Conservation (phyloP, 192 early-diverging fungal genomes). For the Gonapodya prolifera region DNA sequence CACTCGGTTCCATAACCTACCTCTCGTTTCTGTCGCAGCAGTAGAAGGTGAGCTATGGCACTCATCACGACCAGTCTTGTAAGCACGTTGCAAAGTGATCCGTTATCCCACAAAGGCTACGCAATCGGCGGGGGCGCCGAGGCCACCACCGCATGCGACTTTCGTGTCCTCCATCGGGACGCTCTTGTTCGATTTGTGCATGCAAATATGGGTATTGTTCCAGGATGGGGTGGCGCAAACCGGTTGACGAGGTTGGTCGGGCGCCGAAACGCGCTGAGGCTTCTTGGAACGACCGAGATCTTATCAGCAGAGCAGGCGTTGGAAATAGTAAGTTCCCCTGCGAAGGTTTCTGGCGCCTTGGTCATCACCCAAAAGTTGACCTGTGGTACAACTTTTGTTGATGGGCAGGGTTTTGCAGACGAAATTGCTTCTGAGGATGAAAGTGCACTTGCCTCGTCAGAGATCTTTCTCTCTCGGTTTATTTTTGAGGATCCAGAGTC, state of each 20-base stretch:
- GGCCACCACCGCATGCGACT: conserved; percentile 43
- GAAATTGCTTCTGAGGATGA: too few relatives aligned
- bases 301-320: conserved; percentile 20
- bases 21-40: conserved; percentile 43
- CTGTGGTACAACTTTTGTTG: too few relatives aligned
- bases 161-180: conserved; percentile 25
- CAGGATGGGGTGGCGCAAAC: conserved; percentile 47
- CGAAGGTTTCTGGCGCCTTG: too few relatives aligned
- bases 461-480: too few relatives aligned
- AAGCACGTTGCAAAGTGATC: too few relatives aligned
- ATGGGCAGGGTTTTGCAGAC: too few relatives aligned
- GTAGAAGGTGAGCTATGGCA: too few relatives aligned
- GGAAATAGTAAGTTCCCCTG: conserved; percentile 25
- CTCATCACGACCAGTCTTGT: too few relatives aligned
- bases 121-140: conserved; percentile 59
- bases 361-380: too few relatives aligned
- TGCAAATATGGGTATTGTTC: conserved; percentile 39
- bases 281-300: conserved; percentile 28
- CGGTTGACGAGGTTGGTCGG: conserved; percentile 22
- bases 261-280: conserved; percentile 24
- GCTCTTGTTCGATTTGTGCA: conserved; percentile 47
- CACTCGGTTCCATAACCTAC: conserved; percentile 31
- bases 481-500: too few relatives aligned
- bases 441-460: too few relatives aligned
- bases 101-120: too few relatives aligned